phyloP scores from a whole-genome alignment of 768 basidiomycete species.

The Daedaleopsis sinensis region DNA sequence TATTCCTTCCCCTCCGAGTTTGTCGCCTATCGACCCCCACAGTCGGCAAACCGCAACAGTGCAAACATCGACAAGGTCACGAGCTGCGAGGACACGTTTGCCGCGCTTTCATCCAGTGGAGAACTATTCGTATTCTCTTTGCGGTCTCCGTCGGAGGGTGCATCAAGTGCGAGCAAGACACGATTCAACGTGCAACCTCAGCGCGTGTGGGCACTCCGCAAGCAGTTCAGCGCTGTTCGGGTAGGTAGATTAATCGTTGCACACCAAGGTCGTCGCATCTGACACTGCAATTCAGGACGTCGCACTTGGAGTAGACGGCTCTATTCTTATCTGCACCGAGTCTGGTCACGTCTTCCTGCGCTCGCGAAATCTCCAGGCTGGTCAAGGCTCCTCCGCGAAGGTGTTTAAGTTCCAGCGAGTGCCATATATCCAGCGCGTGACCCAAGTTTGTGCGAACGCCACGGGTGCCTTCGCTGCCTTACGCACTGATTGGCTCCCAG shows the following conservation, averaged over 20 bases:
- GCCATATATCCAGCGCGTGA: conserved; percentile 82
- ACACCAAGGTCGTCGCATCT: neutral
- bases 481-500: conserved; percentile 68
- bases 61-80: conserved; percentile 80
- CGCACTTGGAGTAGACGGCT: conserved; percentile 84
- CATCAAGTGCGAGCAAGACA: conserved; percentile 23
- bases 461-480: conserved; percentile 90
- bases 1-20: conserved; percentile 79
- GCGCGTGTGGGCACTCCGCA: conserved; percentile 87
- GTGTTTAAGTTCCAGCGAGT: conserved; percentile 79
- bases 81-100: conserved; percentile 78
- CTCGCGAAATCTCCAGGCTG: conserved; percentile 43
- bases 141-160: conserved; percentile 36
- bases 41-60: conserved; percentile 65
- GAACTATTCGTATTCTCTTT: conserved; percentile 86
- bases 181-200: conserved; percentile 69
- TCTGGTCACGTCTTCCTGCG: conserved; percentile 95
- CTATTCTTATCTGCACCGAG: conserved; percentile 89
- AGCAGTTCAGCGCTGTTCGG: conserved; percentile 82
- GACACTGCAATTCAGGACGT: conserved; percentile 60
- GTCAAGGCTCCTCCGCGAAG: conserved; percentile 40
- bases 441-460: conserved; percentile 75
- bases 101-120: conserved; percentile 82
- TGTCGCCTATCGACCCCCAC: conserved; percentile 79
- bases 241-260: conserved; percentile 40